Conservation (phyloP, 371 early-diverging fungal genomes). For the Syncephalastrum monosporum region DNA sequence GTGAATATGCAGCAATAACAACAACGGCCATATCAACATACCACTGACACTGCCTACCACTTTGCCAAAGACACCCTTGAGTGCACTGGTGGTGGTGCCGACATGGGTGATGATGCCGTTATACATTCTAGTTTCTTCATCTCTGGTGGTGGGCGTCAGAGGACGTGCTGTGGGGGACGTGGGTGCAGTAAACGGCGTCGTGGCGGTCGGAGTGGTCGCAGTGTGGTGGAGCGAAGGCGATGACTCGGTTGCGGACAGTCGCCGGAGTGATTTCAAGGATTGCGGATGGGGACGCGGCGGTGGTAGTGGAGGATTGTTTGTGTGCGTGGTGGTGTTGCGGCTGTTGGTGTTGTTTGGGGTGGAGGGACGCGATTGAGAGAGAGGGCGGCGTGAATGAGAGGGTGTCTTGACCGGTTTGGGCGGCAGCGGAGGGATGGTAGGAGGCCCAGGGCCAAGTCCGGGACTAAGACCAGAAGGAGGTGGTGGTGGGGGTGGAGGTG, state of each 20-base stretch:
- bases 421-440: constrained; percentile 5
- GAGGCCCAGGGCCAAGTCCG: background rate
- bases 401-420: constrained; percentile 1
- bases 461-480: background rate
- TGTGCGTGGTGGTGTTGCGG: background rate
- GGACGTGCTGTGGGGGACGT: background rate
- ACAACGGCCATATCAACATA: constrained; percentile 21
- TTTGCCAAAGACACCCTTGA: constrained; percentile 67
- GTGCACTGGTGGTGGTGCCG: constrained; percentile 29
- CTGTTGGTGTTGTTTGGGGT: background rate
- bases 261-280: too few species aligned
- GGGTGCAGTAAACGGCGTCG: background rate
- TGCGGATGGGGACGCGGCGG: constrained; percentile 17
- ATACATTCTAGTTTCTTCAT: background rate
- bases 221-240: background rate
- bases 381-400: too few species aligned
- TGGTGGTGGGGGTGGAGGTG: constrained; percentile 4
- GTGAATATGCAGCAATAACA: too few species aligned
- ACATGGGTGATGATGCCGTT: constrained; percentile 24
- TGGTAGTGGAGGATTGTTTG: background rate
- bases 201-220: background rate
- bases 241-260: background rate
- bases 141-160: too few species aligned
- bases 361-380: too few species aligned
- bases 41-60: constrained; percentile 62